These are phyloP conservation scores for Tolypocladium album DNA, from an alignment of 2,329 filamentous ascomycete species.

Conservation along the genomic window DNA sequence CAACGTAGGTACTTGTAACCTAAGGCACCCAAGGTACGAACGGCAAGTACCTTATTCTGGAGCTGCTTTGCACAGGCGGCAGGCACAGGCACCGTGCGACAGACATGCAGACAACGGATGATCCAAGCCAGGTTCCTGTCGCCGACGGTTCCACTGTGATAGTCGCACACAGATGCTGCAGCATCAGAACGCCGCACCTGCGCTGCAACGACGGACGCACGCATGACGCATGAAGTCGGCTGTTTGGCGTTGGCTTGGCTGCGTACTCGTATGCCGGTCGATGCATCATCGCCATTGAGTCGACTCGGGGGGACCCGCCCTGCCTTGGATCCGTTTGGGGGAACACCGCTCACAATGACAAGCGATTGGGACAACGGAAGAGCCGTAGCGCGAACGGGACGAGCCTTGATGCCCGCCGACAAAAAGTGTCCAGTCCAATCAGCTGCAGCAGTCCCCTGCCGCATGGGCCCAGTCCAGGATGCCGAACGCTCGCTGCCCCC, in stretches of 20 bases:
- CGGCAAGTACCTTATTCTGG: not conserved
- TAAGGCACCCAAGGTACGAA: too few species aligned
- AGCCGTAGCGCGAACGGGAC: constrained; percentile 20
- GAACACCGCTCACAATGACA: not conserved
- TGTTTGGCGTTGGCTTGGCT: not conserved
- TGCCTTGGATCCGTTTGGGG: not conserved
- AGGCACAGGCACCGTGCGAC: not conserved
- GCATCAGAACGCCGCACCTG: not conserved
- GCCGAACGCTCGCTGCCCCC: not conserved
- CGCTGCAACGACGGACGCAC: not conserved
- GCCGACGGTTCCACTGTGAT: not conserved
- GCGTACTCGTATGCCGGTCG: not conserved
- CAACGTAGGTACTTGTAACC: not conserved
- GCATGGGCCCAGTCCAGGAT: not conserved
- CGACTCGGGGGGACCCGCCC: not conserved
- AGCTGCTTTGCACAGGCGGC: not conserved
- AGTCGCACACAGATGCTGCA: not conserved
- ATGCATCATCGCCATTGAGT: constrained; percentile 1
- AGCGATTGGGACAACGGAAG: constrained; percentile 2
- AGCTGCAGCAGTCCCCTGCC: not conserved
- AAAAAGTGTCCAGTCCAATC: not conserved
- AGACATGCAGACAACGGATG: not conserved
- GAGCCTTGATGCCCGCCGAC: constrained; percentile 18
- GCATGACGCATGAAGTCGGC: not conserved
- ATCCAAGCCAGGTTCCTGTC: not conserved